Percentiles rank a stretch among this genome's conserved stretches.
Evolutionary conservation across 139 green algal genomes (phyloP).

Genomic region (Chlorella sp.): DNA sequence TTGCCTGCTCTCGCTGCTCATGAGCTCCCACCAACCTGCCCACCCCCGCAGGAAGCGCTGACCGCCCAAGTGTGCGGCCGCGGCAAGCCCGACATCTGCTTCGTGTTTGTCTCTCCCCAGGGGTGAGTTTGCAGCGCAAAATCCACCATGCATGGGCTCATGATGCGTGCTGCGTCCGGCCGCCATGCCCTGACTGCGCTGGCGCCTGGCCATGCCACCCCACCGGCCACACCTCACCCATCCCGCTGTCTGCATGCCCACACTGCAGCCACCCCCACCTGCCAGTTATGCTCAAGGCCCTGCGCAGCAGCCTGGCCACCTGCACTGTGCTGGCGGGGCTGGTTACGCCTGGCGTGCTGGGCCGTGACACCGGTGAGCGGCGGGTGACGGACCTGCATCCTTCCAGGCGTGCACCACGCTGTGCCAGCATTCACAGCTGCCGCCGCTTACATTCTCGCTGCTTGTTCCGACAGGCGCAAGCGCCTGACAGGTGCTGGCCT

Average conservation of each 20-base stretch:
- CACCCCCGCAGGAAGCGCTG: not conserved
- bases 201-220: too few species aligned
- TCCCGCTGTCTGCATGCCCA: not conserved
- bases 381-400: not conserved
- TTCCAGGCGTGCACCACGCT: too few species aligned
- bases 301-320: not conserved
- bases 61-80: not conserved
- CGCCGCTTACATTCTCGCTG: too few species aligned
- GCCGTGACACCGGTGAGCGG: not conserved
- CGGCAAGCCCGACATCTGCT: conserved; percentile 26
- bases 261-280: conserved; percentile 24
- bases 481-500: too few species aligned
- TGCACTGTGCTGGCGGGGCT: conserved; percentile 23
- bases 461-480: too few species aligned
- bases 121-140: not conserved
- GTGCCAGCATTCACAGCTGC: too few species aligned
- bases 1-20: too few species aligned
- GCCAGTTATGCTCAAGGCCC: conserved; percentile 14
- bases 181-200: too few species aligned
- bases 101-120: conserved; percentile 18
- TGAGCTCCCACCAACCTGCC: too few species aligned
- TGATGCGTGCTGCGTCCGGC: too few species aligned
- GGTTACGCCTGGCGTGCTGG: conserved; percentile 11
- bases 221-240: not conserved
- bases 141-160: too few species aligned